Conservation (phyloP, 225 moss, liverwort and hornwort species). For the Marchantia polymorpha region DNA sequence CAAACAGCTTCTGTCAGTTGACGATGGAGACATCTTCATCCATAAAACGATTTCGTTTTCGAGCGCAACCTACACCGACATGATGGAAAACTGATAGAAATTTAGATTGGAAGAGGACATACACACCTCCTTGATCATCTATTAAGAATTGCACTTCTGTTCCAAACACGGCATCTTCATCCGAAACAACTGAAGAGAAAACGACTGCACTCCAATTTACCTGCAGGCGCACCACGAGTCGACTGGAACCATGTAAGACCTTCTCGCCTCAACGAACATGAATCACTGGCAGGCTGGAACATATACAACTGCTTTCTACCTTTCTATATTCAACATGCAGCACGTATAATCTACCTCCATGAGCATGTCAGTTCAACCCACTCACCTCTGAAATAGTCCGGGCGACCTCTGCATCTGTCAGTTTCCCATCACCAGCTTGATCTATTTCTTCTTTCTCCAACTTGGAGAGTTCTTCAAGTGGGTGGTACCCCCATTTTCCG, state of each 20-base stretch:
- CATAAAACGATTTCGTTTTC: background rate
- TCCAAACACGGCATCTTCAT: conserved; percentile 80
- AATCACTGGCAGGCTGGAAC: background rate
- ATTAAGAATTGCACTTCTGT: conserved; percentile 94
- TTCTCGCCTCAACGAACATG: background rate
- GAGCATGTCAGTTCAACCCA: background rate
- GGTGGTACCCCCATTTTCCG: conserved; percentile 92
- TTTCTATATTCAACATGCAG: background rate
- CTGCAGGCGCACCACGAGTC: conserved; percentile 31
- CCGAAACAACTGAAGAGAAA: conserved; percentile 65
- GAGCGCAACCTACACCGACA: background rate
- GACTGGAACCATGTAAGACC: background rate
- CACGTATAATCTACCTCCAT: background rate
- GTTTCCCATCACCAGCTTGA: conserved; percentile 70
- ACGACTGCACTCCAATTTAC: conserved; percentile 93
- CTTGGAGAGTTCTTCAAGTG: conserved; percentile 86
- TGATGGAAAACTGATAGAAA: background rate
- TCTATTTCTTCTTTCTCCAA: conserved; percentile 73
- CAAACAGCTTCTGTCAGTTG: background rate
- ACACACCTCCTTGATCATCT: conserved; percentile 88
- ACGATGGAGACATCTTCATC: background rate
- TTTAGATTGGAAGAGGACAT: background rate
- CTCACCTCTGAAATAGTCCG: conserved; percentile 84
- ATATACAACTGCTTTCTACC: background rate
- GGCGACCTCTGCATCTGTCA: conserved; percentile 75